Conservation (phyloP, 1,284 basidiomycete genomes). For the Ceratobasidium sp. region DNA sequence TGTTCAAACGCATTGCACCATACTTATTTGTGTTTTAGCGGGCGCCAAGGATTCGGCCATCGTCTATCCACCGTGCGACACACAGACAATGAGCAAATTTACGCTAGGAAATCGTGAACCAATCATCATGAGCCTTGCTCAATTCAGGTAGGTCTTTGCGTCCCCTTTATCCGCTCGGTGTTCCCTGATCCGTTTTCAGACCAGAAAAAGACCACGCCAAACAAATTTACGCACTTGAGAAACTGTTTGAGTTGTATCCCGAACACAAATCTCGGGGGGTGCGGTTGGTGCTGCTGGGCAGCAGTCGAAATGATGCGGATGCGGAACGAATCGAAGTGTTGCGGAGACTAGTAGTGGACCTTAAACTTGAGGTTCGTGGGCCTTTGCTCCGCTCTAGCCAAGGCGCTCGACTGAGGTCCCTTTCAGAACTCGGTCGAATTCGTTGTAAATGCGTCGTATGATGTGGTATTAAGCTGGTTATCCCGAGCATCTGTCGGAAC, state of each 20-base stretch:
- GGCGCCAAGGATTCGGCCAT: constrained; percentile 55
- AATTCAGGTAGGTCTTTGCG: constrained; percentile 76
- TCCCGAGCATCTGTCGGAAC: constrained; percentile 84
- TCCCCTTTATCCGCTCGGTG: background rate
- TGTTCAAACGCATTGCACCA: background rate
- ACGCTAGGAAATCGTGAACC: constrained; percentile 71
- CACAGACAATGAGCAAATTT: constrained; percentile 75
- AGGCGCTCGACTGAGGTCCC: background rate
- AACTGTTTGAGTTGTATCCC: constrained; percentile 72
- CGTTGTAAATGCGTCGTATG: constrained; percentile 86
- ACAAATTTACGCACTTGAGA: constrained; percentile 80
- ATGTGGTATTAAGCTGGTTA: constrained; percentile 77
- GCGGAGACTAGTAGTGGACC: constrained; percentile 69
- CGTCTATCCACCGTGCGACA: constrained; percentile 96
- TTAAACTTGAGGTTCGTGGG: constrained; percentile 73
- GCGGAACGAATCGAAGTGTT: constrained; percentile 76
- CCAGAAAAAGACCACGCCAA: constrained; percentile 95
- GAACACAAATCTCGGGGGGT: constrained; percentile 64
- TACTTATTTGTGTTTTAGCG: constrained; percentile 2
- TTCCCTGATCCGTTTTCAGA: constrained; percentile 58
- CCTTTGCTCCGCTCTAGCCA: constrained; percentile 18
- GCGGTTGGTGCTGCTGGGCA: constrained; percentile 83
- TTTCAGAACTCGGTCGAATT: constrained; percentile 79
- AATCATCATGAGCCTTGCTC: constrained; percentile 88
- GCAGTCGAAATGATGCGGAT: constrained; percentile 84